Evolutionary conservation across 345 rosid genomes (phyloP), one percentile per base, ranked within the genome.

Genomic region (Punica granatum): DNA sequence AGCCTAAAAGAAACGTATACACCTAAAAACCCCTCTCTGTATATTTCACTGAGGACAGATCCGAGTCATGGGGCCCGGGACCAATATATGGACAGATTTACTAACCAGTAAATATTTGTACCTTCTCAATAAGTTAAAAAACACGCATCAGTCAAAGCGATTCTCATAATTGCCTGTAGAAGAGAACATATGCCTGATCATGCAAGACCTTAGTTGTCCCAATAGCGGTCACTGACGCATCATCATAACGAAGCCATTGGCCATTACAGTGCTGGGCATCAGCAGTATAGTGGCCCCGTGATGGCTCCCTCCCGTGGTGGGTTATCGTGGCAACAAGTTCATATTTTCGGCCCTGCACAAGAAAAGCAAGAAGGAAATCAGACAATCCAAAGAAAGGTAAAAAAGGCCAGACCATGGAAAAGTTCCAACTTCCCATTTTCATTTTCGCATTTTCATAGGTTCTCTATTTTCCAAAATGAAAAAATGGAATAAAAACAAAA

Each of bases 281-380:
- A 1, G 99, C 82, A 2, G 97, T 91, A 54, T 94, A 94, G 76
- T 94, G 98, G 37, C 98, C 99, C 81, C 88, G 91, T 0, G 96
- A 91, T 5, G 96, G 93, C 48, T 91, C 96, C 73, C 90, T 74
- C 63, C 99, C 99, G 36, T 89, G 98, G 81, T 94, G 99, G 32
- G 97, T 91, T 44, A 94, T 65, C 0, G 99, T 89, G 7, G 97
- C 98, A 63, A 91, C 90, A 62, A 94, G 99, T 76, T 91, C 92
- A 68, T 94, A 91, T 69, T 78, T 94, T 59, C 91, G 82, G 26
- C 96, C 76, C 98, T 90, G 79, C 16, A 75, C 70, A 68, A 28
- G 30, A 72, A 76, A 49, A 60, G 35, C 60, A 63, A 8, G 66
- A 21, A 49, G 33, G 13, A 26, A 30, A 56, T 26, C 61, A 26